phyloP scores from a whole-genome alignment of 805 yeast genomes.

The Ogataea paraovalis region DNA sequence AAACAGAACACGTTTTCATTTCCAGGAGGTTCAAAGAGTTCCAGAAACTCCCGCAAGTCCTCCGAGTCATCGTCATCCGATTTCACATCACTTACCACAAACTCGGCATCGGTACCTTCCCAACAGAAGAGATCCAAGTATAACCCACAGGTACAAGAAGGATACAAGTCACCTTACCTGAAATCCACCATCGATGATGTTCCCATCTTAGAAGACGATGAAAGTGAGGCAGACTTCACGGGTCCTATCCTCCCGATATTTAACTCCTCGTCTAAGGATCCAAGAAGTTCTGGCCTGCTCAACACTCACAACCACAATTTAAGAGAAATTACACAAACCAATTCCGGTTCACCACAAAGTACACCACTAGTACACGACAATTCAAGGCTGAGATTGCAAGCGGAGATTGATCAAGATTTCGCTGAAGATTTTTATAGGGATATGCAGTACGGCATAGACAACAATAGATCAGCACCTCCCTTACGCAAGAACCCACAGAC shows the following conservation, averaged over 20 bases:
- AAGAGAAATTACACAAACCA: background rate
- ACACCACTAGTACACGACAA: conserved; percentile 1
- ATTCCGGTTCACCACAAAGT: background rate
- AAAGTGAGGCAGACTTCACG: conserved; percentile 19
- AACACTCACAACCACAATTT: background rate
- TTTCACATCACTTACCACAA: background rate
- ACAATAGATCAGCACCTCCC: background rate
- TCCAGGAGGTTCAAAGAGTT: background rate
- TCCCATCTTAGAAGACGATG: conserved; percentile 31
- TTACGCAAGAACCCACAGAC: background rate
- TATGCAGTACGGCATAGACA: conserved; percentile 8
- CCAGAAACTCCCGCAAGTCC: background rate
- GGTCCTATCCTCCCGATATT: conserved; percentile 29
- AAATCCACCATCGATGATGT: conserved; percentile 19
- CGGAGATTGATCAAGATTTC: conserved; percentile 31
- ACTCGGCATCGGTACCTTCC: background rate
- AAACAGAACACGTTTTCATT: background rate
- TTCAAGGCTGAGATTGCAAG: conserved; percentile 6
- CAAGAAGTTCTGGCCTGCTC: too few species aligned
- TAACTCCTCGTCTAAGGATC: background rate
- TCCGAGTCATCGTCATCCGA: background rate
- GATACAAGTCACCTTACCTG: conserved; percentile 3
- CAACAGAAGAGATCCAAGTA: background rate
- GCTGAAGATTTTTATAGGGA: conserved; percentile 28
- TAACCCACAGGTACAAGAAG: background rate